Base-by-base conservation (phyloP, 2,329 filamentous ascomycete species). In the Penicillium sp. region DNA sequence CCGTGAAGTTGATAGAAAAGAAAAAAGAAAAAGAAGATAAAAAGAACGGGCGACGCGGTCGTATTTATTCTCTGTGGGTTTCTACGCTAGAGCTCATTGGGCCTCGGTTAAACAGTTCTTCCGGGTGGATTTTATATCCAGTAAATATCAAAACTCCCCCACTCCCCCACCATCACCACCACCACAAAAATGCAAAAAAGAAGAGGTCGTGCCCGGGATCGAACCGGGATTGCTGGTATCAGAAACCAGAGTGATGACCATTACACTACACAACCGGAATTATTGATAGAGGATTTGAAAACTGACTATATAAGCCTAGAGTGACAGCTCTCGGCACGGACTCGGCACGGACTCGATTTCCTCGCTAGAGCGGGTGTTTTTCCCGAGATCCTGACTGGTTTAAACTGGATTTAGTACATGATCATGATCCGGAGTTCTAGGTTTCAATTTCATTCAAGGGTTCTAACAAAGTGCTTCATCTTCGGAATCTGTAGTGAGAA, bases 1-100 rank as follows among this genome's bases (percentile, higher is more conserved):
- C 60, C 60, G 60, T 47, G 57, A 60, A 40, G 59, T 61, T 61
- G 58, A 61, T 61, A 61, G 57, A 57, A 45, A 34, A 19, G 16
- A 50, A 48, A 57, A 48, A 50, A 58, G 56, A 55, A 31, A 53
- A 60, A 54, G 44, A 6, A 34, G 50, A 10, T 16, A 16, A 55
- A 55, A 31, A 13, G 11, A 9, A 29, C 10, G 36, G 41, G 49
- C 15, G 41, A 39, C 2, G 19, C 34, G 41, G 9, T 13, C 15
- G 49, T 47, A 53, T 56, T 53, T 56, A 56, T 56, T 38, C 34
- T 8, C 5, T 31, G 2, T 15, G 13, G 8, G 19, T 21, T 46
- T 56, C 25, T 5, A 25, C 54, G 54, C 54, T 56, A 56, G 54
- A 56, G 54, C 49, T 15, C 27, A 56, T 56, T 56, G 29, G 36